Base-by-base conservation (phyloP, 139 green algal species). In the Zygnema cylindricum region DNA sequence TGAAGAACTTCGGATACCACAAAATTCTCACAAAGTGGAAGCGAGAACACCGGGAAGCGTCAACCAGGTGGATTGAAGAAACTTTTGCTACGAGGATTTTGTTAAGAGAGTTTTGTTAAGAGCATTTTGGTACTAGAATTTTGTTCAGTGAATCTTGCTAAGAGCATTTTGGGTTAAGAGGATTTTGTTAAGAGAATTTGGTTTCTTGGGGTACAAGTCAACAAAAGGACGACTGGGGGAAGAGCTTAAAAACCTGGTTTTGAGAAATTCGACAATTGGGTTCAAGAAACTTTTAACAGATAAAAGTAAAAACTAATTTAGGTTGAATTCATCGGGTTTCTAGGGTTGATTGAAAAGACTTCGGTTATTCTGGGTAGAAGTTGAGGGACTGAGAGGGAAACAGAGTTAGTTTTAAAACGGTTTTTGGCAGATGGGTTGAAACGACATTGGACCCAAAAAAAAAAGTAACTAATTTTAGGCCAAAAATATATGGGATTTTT, bases 1-100 rank as follows among this genome's bases (percentile, higher is more conserved):
- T 55, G 77, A 84, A 7, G 77, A 84, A 33, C 77, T 84, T 49
- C 77, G 77, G 33, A 57, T 84, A 57, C 77, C 77, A 21, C 77
- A 84, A 7, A 55, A 3, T 49, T 21, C 25, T 2, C 77, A 84
- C 33, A 2, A 7, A 7, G 25, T 84, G 7, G 41, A 49, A 33
- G 71, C 36, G 38, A 43, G 71, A n/a, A 16, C 11, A 16, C 36
- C 71, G 11, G 71, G 36, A 11, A 79, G 71, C 16, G 71, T 79
- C 21, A 41, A 79, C 38, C 71, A 79, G 21, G 71, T 79, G 71
- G 71, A 79, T 16, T 79, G 38, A 79, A 54, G 21, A 79, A 43
- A 43, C 57, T 73, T 35, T 25, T 73, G 30, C 57, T 35, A 30
- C 30, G 57, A 73, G 30, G 57, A 73, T 25, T 73, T 35, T 30